Percentiles rank a stretch among this genome's conserved stretches.
Conservation (phyloP, 805 yeast species). For the Lachancea fermentati region DNA sequence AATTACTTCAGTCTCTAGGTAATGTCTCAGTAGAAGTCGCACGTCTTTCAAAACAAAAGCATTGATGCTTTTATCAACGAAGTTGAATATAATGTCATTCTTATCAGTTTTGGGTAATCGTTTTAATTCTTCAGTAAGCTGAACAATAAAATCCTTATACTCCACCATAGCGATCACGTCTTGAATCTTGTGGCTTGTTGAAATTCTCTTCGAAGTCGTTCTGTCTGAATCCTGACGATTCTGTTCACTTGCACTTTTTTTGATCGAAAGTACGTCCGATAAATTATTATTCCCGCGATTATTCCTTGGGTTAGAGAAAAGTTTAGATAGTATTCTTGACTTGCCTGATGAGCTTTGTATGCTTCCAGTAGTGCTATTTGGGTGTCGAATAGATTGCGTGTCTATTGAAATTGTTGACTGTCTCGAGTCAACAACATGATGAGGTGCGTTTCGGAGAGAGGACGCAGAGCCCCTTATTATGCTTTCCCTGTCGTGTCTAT, state of each 20-base stretch:
- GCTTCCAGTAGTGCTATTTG: background rate
- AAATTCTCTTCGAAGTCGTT: background rate
- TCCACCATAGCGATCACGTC: constrained; percentile 10
- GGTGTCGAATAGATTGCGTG: background rate
- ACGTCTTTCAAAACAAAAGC: constrained; percentile 16
- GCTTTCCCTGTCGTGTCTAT: background rate
- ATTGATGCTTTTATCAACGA: constrained; percentile 11
- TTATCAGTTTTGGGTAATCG: constrained; percentile 10
- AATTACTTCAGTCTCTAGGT: constrained; percentile 3
- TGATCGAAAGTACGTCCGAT: background rate
- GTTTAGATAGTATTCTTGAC: constrained; percentile 5
- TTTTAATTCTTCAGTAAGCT: constrained; percentile 9
- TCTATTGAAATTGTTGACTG: background rate
- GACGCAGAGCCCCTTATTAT: background rate
- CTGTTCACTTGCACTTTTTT: background rate
- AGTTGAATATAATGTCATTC: constrained; percentile 16
- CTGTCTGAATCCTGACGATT: background rate
- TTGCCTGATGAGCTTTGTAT: constrained; percentile 1
- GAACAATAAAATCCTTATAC: constrained; percentile 11
- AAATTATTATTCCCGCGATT: background rate
- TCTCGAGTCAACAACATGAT: background rate
- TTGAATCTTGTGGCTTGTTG: constrained; percentile 6
- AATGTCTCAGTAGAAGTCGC: constrained; percentile 9
- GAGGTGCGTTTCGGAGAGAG: background rate
- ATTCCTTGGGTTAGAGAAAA: constrained; percentile 1